phyloP scores from a whole-genome alignment of 1,284 basidiomycete genomes.

The Stereum hirsutum region DNA sequence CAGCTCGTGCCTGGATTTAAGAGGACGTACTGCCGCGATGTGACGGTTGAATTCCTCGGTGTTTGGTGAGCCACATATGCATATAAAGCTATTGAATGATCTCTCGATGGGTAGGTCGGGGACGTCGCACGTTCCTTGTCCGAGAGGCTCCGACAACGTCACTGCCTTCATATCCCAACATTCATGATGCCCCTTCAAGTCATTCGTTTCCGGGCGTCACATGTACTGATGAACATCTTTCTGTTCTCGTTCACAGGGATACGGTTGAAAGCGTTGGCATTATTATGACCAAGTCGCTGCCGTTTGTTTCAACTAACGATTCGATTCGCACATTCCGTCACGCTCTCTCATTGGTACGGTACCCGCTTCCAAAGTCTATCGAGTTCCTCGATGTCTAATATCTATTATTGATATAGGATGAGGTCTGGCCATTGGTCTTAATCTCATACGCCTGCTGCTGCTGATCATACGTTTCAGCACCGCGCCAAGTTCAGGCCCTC shows the following conservation, averaged over 20 bases:
- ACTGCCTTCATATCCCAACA: neutral
- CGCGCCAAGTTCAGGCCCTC: slow-evolving; percentile 46
- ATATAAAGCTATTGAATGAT: too few species aligned
- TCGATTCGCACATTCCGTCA: slow-evolving; percentile 53
- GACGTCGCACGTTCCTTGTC: neutral
- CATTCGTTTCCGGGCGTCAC: too few species aligned
- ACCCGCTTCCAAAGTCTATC: too few species aligned
- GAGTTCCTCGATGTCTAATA: slow-evolving; percentile 57
- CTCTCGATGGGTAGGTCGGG: too few species aligned
- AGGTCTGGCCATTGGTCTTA: too few species aligned
- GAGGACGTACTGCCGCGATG: slow-evolving; percentile 48
- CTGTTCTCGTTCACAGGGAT: slow-evolving; percentile 49
- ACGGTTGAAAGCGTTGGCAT: slow-evolving; percentile 61
- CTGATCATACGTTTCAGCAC: slow-evolving; percentile 24
- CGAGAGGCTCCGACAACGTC: neutral
- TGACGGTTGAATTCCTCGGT: slow-evolving; percentile 55
- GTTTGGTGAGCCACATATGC: slow-evolving; percentile 38
- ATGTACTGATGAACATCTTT: neutral
- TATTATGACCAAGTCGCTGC: slow-evolving; percentile 41
- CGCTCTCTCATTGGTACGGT: too few species aligned
- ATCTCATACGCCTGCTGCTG: neutral
- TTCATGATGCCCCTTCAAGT: neutral
- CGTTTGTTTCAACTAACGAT: slow-evolving; percentile 52
- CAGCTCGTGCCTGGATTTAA: slow-evolving; percentile 51
- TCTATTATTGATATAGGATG: too few species aligned